Evolutionary conservation across 768 basidiomycete species (phyloP), one percentile per base, ranked within the genome.

Genomic region (Agaricus subrufescens): DNA sequence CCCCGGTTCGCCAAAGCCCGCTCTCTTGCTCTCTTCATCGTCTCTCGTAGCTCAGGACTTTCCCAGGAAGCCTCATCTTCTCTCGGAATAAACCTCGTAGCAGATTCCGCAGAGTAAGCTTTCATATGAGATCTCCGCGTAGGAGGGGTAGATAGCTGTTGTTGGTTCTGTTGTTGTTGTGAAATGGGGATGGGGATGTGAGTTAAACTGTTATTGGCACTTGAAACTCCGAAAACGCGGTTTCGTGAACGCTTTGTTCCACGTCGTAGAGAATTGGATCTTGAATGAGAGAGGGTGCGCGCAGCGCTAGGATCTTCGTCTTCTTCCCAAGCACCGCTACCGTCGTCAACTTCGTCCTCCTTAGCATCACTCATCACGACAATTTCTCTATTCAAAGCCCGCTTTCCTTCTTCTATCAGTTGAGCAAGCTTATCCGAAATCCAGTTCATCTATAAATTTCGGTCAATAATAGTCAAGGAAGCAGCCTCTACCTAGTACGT

Each of bases 321-420:
- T 52, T 91, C 89, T 55, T 86, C 85, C 91, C 91, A 93, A 2
- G 74, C 77, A 7, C 82, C 88, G 6, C 75, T 77, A 1, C 87
- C 90, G 63, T 91, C 89, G 58, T 91, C 91, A 3, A 84, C 80
- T 62, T 85, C 85, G 56, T 91, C 89, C 61, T 89, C 87, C 54
- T 84, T 75, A 3, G 77, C 75, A 46, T 91, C 89, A 58, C 83
- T 84, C 80, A 85, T 82, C 3, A 91, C 82, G 8, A 93, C 90
- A 14, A 94, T 77, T 65, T 93, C 89, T n/a, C 79, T 74, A 12
- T 80, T 82, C 6, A 94, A 76, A 0, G 91, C 91, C 46, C 80
- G 83, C 65, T 88, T 84, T 14, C 91, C 91, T 62, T 93, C 84
- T 63, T 84, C 82, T 60, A 94, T 93, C 50, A 93, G 80, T 58